Conservation (phyloP, 1,284 basidiomycete species). For the Boletus semigastroideus region DNA sequence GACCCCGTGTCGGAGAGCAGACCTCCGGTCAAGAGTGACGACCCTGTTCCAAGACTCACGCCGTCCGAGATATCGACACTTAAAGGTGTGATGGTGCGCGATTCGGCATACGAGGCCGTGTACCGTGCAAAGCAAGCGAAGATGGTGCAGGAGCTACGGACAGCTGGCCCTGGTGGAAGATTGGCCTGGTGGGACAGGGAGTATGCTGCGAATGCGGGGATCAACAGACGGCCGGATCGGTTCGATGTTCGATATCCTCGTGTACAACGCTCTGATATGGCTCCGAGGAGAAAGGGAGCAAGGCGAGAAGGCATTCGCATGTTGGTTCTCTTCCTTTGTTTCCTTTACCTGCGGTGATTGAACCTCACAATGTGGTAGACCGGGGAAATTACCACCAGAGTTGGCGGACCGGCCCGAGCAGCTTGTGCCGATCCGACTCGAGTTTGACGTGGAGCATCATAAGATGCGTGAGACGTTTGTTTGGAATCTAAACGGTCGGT, state of each 20-base stretch:
- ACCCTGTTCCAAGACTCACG: constrained; percentile 37
- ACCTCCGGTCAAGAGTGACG: constrained; percentile 20
- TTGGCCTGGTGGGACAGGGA: constrained; percentile 35
- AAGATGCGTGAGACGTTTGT: constrained; percentile 96
- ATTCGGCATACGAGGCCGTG: constrained; percentile 45
- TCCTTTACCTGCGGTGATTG: constrained; percentile 6
- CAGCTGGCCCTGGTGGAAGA: constrained; percentile 27
- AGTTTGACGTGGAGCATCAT: constrained; percentile 91
- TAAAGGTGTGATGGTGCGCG: constrained; percentile 46
- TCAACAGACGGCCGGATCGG: constrained; percentile 44
- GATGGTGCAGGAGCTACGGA: constrained; percentile 30
- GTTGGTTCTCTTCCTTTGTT: constrained; percentile 42
- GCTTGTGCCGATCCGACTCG: constrained; percentile 91
- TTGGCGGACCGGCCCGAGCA: constrained; percentile 69
- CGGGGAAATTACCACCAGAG: constrained; percentile 56
- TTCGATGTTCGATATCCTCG: constrained; percentile 73
- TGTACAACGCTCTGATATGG: constrained; percentile 39
- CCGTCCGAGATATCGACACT: constrained; percentile 43
- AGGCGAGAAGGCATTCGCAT: constrained; percentile 70
- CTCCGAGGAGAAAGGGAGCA: constrained; percentile 51
- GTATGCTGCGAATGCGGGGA: constrained; percentile 13
- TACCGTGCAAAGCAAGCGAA: constrained; percentile 32
- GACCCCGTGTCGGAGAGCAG: constrained; percentile 20
- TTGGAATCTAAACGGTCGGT: constrained; percentile 90
- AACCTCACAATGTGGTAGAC: constrained; percentile 40